Evolutionary conservation across 2,329 filamentous ascomycete species (phyloP), one percentile per base, ranked within the genome.

Genomic region (Talaromyces atroroseus): DNA sequence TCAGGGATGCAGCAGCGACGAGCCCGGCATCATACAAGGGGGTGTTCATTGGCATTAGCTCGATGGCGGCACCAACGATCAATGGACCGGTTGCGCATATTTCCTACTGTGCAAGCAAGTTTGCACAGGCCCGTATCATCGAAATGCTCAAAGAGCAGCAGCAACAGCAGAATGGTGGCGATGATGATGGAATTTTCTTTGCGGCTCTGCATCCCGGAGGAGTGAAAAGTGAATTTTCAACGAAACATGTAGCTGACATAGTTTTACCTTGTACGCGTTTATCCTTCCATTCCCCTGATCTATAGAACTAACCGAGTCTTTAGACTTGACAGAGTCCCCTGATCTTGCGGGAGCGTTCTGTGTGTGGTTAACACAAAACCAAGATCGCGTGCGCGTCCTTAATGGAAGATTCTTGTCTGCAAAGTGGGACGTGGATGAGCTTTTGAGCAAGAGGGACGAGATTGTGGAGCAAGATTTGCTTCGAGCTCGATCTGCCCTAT

Each of bases 91-190:
- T 75, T 49, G 75, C 72, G 1, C 77, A 56, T 32, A 26, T 52
- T 36, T 48, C 51, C 14, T 56, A 51, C 74, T 71, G 65, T 45
- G 65, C 72, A 16, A 69, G 64, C 54, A 75, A 75, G 58, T 63
- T 66, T 38, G 71, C 71, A 4, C 70, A 73, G 56, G 63, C 68
- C 14, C 67, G 70, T 26, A 52, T 76, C 18, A 62, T 74, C 24
- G 73, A 75, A 58, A 67, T 74, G 57, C 55, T 75, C 1, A 64
- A 69, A 40, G 70, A 74, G 56, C 68, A 73, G 60, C 71, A 69
- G 52, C 54, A 51, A 1, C 58, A 45, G 2, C 18, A 45, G 5
- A 60, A 63, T 10, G 67, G 65, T 4, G 49, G 21, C 14, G 40
- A 18, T 5, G 32, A 45, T 3, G 40, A 34, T 52, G 38, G 50